Percentiles rank a stretch among this genome's conserved stretches.
Conservation (phyloP, 768 basidiomycete species). For the Termitomyces eurrhizus region DNA sequence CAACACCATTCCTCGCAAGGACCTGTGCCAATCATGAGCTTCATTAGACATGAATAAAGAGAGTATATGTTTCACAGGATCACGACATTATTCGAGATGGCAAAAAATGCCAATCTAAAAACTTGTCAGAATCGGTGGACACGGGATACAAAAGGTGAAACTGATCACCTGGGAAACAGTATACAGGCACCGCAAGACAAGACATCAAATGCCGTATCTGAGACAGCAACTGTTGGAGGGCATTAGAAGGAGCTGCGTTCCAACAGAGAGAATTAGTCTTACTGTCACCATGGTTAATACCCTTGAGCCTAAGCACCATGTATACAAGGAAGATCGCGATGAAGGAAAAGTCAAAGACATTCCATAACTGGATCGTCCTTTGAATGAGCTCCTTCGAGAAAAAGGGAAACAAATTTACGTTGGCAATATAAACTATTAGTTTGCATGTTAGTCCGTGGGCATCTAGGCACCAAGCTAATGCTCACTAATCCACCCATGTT, state of each 20-base stretch:
- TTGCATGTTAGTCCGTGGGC: background rate
- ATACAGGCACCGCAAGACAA: slow-evolving; percentile 84
- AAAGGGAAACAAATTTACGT: slow-evolving; percentile 39
- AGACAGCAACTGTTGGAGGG: slow-evolving; percentile 35
- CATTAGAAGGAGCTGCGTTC: background rate
- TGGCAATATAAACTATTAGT: slow-evolving; percentile 73
- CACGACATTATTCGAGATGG: slow-evolving; percentile 73
- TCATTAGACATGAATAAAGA: background rate
- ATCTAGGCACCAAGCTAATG: slow-evolving; percentile 2
- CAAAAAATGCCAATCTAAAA: slow-evolving; percentile 70
- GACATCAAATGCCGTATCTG: slow-evolving; percentile 75
- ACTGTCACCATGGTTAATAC: slow-evolving; percentile 54
- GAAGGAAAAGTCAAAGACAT: slow-evolving; percentile 80
- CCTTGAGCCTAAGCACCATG: slow-evolving; percentile 59
- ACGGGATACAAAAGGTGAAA: background rate
- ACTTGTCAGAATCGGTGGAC: background rate
- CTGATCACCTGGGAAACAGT: slow-evolving; percentile 70
- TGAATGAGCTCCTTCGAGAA: background rate
- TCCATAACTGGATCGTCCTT: slow-evolving; percentile 67
- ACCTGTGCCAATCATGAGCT: slow-evolving; percentile 36
- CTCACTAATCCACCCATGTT: slow-evolving; percentile 87
- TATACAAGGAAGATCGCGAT: slow-evolving; percentile 68
- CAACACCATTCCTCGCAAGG: slow-evolving; percentile 76
- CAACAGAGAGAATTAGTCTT: slow-evolving; percentile 11
- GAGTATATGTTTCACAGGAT: slow-evolving; percentile 52